Conservation (phyloP, 2,329 filamentous ascomycete species). For the Botrytis deweyae region DNA sequence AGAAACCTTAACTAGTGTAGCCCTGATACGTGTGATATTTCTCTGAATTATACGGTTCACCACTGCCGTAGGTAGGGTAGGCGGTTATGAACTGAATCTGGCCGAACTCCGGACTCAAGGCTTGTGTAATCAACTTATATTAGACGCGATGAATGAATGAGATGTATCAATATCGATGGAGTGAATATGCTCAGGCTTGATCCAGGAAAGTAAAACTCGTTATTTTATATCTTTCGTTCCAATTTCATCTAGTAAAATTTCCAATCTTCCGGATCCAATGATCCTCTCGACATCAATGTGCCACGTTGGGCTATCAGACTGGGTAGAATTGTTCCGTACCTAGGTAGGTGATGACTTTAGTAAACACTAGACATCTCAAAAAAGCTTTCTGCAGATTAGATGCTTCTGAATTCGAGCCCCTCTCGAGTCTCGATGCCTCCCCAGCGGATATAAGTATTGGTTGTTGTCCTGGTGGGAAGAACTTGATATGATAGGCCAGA, state of each 20-base stretch:
- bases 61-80: not conserved
- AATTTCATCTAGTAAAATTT: not conserved
- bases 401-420: not conserved
- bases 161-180: not conserved
- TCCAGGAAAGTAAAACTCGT: not conserved
- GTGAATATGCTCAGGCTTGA: not conserved
- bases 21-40: not conserved
- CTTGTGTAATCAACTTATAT: not conserved
- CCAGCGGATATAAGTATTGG: not conserved
- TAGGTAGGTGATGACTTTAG: not conserved
- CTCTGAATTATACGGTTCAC: not conserved
- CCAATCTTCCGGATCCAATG: not conserved
- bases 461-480: not conserved
- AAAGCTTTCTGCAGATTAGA: not conserved
- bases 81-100: not conserved
- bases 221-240: not conserved
- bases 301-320: not conserved
- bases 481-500: not conserved
- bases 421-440: not conserved
- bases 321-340: not conserved
- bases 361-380: not conserved
- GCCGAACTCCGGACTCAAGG: not conserved
- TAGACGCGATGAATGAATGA: not conserved
- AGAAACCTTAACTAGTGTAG: not conserved
- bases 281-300: not conserved